Evolutionary conservation across 2,329 filamentous ascomycete genomes (phyloP).

Genomic region (Ophiocordyceps australis): DNA sequence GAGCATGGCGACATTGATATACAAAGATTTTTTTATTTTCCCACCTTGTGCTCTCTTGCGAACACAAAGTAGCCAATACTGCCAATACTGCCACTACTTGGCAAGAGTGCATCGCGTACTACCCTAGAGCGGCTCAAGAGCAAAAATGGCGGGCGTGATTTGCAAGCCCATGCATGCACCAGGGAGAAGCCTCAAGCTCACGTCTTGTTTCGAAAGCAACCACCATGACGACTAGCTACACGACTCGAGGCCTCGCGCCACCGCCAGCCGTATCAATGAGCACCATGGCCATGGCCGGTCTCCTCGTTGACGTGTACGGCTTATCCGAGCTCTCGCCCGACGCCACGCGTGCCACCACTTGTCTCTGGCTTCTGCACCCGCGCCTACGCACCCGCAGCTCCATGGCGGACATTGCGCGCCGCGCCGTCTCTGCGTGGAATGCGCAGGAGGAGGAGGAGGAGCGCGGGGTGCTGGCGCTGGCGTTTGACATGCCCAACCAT

Average conservation of each 20-base stretch:
- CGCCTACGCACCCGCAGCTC: slow-evolving; percentile 49
- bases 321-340: slow-evolving; percentile 48
- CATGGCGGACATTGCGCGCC: slow-evolving; percentile 61
- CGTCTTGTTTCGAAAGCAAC: too few species aligned
- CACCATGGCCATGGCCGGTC: slow-evolving; percentile 56
- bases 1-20: slow-evolving; percentile 14
- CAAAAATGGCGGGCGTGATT: too few species aligned
- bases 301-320: slow-evolving; percentile 66
- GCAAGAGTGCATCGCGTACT: too few species aligned
- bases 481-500: slow-evolving; percentile 90
- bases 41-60: not conserved
- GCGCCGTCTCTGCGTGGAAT: slow-evolving; percentile 52
- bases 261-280: slow-evolving; percentile 38
- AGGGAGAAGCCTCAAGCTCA: too few species aligned
- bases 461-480: slow-evolving; percentile 58
- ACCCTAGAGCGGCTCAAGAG: too few species aligned
- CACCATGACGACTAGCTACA: slow-evolving; percentile 10
- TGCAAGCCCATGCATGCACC: too few species aligned
- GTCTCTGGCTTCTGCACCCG: slow-evolving; percentile 84
- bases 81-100: too few species aligned
- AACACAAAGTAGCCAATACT: too few species aligned
- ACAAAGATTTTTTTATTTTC: slow-evolving; percentile 8
- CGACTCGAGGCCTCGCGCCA: slow-evolving; percentile 17
- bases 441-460: slow-evolving; percentile 4
- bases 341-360: slow-evolving; percentile 46